Base-by-base conservation (phyloP, 1,284 basidiomycete genomes). In the Amylostereum areolatum region DNA sequence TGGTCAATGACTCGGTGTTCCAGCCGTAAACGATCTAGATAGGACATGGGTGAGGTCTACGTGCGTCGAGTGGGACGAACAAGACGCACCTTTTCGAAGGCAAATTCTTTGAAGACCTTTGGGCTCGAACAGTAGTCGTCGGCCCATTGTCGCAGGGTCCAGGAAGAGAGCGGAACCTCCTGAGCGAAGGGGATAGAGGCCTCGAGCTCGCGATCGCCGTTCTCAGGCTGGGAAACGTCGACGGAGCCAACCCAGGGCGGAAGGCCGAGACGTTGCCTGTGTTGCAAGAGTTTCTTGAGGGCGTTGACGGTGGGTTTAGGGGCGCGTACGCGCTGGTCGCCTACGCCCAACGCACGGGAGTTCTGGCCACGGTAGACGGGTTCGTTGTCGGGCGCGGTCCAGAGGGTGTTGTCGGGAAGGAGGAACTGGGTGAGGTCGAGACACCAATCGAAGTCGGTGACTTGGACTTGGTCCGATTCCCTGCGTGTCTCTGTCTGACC, bases 401-500 rank as follows among this genome's bases (percentile, higher is more conserved):
- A 82, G 45, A 78, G 70, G 3, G 69, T 64, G 11, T 70, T 70
- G n/a, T 59, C 63, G 8, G 62, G 53, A 32, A 66, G 53, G 47
- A 71, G 57, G 45, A 65, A 57, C 11, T 52, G 58, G 28, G 58
- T 61, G 5, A 80, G 55, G 55, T 83, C 76, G 59, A 87, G 75
- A 53, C 63, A 71, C 58, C 86, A 86, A 57, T 83, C 75, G 55
- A 88, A 87, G 59, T 86, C 83, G 25, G 71, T 68, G 43, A 86
- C 69, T 0, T 65, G 75, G 55, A 85, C 81, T 3, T 72, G 73
- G 54, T 79, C 73, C 5, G 63, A 61, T 54, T 80, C 75, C 1
- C 60, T 62, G 25, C 62, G 67, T 12, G 62, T 61, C 9, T 64
- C 60, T 2, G 67, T 62, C 25, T 46, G 33, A 5, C 71, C 68